phyloP scores from a whole-genome alignment of 148 eudicot species.

The Silene conica region DNA sequence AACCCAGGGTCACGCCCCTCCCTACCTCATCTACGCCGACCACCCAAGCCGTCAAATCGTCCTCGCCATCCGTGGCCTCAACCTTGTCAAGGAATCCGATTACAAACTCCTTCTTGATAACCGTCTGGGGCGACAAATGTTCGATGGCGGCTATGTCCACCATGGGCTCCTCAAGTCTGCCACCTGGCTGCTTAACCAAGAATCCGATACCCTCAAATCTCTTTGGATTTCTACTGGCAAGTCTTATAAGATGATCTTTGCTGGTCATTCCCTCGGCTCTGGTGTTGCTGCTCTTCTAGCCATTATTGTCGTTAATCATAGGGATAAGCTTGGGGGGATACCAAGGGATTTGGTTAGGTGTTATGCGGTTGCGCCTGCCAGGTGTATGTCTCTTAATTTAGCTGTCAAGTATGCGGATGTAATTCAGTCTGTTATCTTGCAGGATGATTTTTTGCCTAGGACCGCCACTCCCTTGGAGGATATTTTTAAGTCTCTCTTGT shows the following conservation, averaged over 20 bases:
- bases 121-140: constrained; percentile 74
- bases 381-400: constrained; percentile 94
- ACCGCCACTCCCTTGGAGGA: constrained; percentile 79
- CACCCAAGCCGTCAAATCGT: constrained; percentile 58
- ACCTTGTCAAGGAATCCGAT: constrained; percentile 65
- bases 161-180: constrained; percentile 82
- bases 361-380: constrained; percentile 71
- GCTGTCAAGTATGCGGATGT: constrained; percentile 95
- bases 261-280: constrained; percentile 71
- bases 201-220: constrained; percentile 47
- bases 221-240: constrained; percentile 73
- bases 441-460: constrained; percentile 85
- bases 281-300: constrained; percentile 62
- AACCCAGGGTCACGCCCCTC: constrained; percentile 70
- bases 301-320: constrained; percentile 58
- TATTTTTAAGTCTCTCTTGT: constrained; percentile 66
- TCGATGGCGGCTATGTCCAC: constrained; percentile 92
- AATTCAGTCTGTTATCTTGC: constrained; percentile 71
- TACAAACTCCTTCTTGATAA: constrained; percentile 64
- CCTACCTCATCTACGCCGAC: constrained; percentile 68
- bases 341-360: constrained; percentile 55
- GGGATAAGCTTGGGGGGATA: constrained; percentile 60
- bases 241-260: constrained; percentile 63
- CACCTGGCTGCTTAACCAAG: constrained; percentile 62
- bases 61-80: constrained; percentile 69